Base-by-base conservation (phyloP, 1,284 basidiomycete genomes). In the Dichomitus squalens region DNA sequence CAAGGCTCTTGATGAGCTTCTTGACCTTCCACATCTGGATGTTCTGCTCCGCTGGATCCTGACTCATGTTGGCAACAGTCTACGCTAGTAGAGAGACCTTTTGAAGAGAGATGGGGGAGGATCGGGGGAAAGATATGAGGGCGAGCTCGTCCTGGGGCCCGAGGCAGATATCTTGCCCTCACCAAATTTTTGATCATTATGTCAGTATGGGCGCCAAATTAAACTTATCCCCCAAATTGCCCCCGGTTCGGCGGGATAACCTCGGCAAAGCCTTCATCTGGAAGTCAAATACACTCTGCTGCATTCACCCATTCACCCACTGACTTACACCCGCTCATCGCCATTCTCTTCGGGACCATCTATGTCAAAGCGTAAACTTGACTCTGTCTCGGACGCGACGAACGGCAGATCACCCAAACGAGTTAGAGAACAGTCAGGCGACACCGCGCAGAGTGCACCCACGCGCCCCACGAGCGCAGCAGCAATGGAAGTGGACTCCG, bases 21-120 rank as follows among this genome's bases (percentile, higher is more conserved):
- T 97, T 96, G 79, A 98, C 91, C 80, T 98, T 96, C 96, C 90
- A 91, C 86, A 92, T 90, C 82, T 92, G 90, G 71, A 93, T 93
- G 72, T 93, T 93, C 76, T 92, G 90, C 76, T 93, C 90, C 72
- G 90, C 90, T 63, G 75, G 75, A 74, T 91, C 89, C 75, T 87
- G 86, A 80, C 82, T 86, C 87, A 90, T 91, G 66, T 72, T 86
- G 78, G 72, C 53, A 16, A 27, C 14, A 23, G 36, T 34, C 48
- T 48, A 43, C 41, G 41, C 25, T 23, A 7, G 41, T 44, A 44
- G 39, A 57, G 38, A 51, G 44, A 49, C 49, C 54, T 57, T 57
- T 61, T 59, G 39, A 41, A 49, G 36, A 55, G 31, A 25, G 39
- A 36, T 44, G 34, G 46, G 41, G 31, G 44, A 40, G 29, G 20